Base-by-base conservation (phyloP, 1,284 basidiomycete genomes). In the Cutaneotrichosporon mucoides region DNA sequence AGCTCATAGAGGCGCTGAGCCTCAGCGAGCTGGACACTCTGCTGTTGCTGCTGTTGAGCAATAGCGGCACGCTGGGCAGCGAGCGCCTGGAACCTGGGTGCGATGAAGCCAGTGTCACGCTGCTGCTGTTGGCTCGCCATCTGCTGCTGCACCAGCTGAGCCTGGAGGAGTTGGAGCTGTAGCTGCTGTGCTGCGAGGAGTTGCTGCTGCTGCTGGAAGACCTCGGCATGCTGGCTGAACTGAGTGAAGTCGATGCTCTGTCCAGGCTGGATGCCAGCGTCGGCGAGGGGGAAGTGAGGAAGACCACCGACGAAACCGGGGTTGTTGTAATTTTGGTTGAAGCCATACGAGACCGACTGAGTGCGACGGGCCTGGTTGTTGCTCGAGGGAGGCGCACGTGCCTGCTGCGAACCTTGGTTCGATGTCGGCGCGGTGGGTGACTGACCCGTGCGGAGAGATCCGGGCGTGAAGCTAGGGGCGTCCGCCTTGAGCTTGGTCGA, bases 31-130 rank as follows among this genome's bases (percentile, higher is more conserved):
- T 72, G 67, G 9, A 65, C 63, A 9, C 63, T 59, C 55, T 89
- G 85, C 54, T 88, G 85, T 68, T 89, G 86, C 52, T 73, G 71
- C 56, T 68, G 67, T 52, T 75, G 75, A 65, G 81, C 70, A 49
- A 68, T 60, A 1, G 67, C 68, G 5, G 62, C 68, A n/a, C 73
- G 76, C 69, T 89, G 88, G 11, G 87, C 86, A 37, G 88, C 89
- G 56, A 92, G 81, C 43, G 89, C 89, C 37, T 87, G 89, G 75
- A 93, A 93, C 37, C 91, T 86, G 43, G 91, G 90, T 48, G 90
- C 87, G 70, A 88, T 85, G 73, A 92, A 93, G 66, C 82, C 59
- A 47, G 72, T 68, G 34, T 70, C 71, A 35, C 70, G 69, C 57
- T 71, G 69, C 47, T 68, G 65, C 57, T 70, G 63, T 48, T 53